Base-by-base conservation (phyloP, 2,329 filamentous ascomycete species). In the Nothopassalora personata region DNA sequence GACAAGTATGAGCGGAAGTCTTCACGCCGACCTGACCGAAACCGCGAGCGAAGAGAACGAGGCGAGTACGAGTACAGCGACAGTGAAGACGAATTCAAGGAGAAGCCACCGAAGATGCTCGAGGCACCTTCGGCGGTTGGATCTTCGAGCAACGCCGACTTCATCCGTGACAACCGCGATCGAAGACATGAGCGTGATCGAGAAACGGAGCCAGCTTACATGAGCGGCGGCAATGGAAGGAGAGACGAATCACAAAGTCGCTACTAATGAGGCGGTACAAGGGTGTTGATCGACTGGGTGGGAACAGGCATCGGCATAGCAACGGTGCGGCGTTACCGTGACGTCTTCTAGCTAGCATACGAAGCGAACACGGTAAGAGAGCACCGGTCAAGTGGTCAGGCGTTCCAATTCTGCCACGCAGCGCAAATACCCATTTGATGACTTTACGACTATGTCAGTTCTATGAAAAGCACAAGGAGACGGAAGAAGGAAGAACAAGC, bases 31-130 rank as follows among this genome's bases (percentile, higher is more conserved):
- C 60, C 62, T n/a, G 64, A 65, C 48, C 69, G 68, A 19, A 64
- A 66, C 39, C 65, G 63, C 54, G 68, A 70, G 27, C 61, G 70
- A 52, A 59, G 63, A 19, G 70, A 72, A 5, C 59, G 63, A 23
- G 71, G 73, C 58, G 72, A 74, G 56, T 74, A 70, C 60, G 61
- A 63, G 43, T 66, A 70, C 33, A 68, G 67, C n/a, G 68, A 73
- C 48, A 70, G 69, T 58, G 70, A 70, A 53, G 67, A 72, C 53
- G 70, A 72, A 45, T 72, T 67, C 54, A 65, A 66, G 54, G 57
- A 63, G 49, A 65, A 67, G 46, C 57, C 63, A 39, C 68, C 68
- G 0, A 67, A 67, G 58, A 70, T 73, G 71, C 71, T 74, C 10
- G 72, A 73, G 56, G 71, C 67, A 19, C 68, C 70, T 7, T 60